Percentiles rank a stretch among this genome's conserved stretches.
These are phyloP conservation scores for Mycogone perniciosa DNA, from an alignment of 2,329 filamentous ascomycete genomes.

Conservation along the genomic window DNA sequence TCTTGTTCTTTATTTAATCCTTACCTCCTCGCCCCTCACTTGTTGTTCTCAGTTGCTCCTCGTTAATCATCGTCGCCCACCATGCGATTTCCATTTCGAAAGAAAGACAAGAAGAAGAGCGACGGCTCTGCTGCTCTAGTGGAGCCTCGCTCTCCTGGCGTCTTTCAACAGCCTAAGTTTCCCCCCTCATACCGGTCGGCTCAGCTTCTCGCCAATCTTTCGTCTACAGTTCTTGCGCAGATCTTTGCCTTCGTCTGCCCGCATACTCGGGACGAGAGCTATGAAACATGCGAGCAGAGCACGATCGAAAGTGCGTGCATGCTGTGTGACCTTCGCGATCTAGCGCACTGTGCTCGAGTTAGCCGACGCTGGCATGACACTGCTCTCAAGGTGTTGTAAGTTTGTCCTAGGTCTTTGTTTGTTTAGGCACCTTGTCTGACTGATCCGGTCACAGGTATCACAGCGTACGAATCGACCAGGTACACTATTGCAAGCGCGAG, in stretches of 20 bases:
- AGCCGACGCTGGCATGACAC: conserved; percentile 63
- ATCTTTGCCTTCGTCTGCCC: conserved; percentile 83
- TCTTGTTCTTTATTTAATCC: not conserved
- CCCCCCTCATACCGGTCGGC: conserved; percentile 37
- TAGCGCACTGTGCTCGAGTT: conserved; percentile 71
- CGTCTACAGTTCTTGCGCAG: conserved; percentile 61
- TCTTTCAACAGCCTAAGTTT: conserved; percentile 23
- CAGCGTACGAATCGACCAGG: conserved; percentile 85
- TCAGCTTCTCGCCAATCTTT: conserved; percentile 47
- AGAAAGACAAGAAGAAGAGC: conserved; percentile 32
- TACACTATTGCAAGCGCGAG: conserved; percentile 91
- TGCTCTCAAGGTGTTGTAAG: conserved; percentile 55
- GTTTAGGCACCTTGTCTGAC: not conserved
- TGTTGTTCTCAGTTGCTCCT: not conserved
- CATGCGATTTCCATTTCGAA: conserved; percentile 33
- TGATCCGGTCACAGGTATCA: conserved; percentile 56
- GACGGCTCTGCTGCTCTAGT: conserved; percentile 19
- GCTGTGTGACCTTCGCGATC: conserved; percentile 87
- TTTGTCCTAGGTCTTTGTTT: conserved; percentile 16
- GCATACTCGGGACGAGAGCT: conserved; percentile 69
- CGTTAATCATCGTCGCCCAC: conserved; percentile 7
- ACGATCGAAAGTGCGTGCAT: conserved; percentile 76
- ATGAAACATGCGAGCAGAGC: conserved; percentile 77
- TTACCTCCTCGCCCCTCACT: not conserved
- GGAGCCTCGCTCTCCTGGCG: conserved; percentile 23